Base-by-base conservation (phyloP, 352 stramenopile genomes). In the Pythium myriotylum region DNA sequence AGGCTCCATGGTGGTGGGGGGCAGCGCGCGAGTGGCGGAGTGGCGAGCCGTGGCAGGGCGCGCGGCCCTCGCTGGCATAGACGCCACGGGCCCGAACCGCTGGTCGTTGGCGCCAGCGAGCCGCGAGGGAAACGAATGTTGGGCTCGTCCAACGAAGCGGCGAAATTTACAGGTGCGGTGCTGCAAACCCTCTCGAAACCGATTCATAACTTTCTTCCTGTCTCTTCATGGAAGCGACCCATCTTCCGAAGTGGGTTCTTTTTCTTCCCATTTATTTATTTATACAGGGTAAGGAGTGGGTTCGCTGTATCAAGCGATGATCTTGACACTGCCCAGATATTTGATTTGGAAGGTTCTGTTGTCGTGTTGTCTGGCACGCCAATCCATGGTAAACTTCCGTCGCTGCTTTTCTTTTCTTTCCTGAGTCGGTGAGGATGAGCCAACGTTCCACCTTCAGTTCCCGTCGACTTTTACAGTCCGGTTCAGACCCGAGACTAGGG, bases 341-440 rank as follows among this genome's bases (percentile, higher is more conserved):
- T 14, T 27, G 42, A 32, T 59, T 8, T 20, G 26, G 40, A 7
- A 59, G 52, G 39, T 50, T 59, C n/a, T 39, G 20, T 29, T 26
- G 29, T 40, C 26, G n/a, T 52, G 6, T 22, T n/a, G 23, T 40
- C 26, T 20, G 23, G 3, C 5, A 14, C 23, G 23, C 33, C 20
- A 23, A 20, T 6, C 8, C 13, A 27, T 26, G 29, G 43, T 53
- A 56, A 58, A 49, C 45, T 61, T 45, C 49, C 23, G 14, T 12
- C 20, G 24, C 22, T 14, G 39, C 14, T 37, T 54, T 67, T 67
- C 43, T 52, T 67, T 67, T 41, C 51, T 67, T 67, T 60, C 51
- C 33, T 59, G 59, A 66, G 49, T 60, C 59, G n/a, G 16, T 45
- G 59, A 56, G 48, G 57, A 65, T 58, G 57, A 57, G 57, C 24